phyloP scores from a whole-genome alignment of 176 grass and related monocot species.

The Urochloa ruziziensis region DNA sequence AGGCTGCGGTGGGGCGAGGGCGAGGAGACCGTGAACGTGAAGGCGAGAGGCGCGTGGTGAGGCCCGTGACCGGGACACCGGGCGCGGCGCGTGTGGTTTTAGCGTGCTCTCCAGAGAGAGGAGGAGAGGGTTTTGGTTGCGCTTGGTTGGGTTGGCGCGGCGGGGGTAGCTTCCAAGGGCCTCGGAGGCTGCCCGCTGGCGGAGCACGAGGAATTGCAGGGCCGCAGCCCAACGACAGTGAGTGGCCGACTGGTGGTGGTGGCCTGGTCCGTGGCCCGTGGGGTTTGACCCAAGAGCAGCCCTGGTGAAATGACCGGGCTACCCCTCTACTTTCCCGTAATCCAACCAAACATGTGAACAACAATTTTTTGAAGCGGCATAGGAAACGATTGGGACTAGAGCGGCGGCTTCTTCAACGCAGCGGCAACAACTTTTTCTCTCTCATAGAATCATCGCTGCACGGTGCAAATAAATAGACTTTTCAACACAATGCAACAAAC shows the following conservation, averaged over 20 bases:
- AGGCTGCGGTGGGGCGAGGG: neutral
- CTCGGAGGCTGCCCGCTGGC: conserved; percentile 29
- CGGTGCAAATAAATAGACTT: no score
- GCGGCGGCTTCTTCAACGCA: no score
- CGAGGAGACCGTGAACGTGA: neutral
- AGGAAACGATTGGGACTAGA: no score
- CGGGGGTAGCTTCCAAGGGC: conserved; percentile 1
- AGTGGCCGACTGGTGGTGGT: no score
- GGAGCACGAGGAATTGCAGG: conserved; percentile 29
- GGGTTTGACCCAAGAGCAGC: neutral
- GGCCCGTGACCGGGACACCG: neutral
- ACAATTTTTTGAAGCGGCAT: no score
- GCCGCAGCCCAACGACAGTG: conserved; percentile 1
- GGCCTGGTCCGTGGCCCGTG: neutral
- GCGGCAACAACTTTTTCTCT: no score
- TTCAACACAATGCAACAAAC: no score
- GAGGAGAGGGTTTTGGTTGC: conserved; percentile 9
- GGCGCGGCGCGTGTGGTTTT: conserved; percentile 14
- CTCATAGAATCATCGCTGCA: no score
- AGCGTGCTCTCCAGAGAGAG: conserved; percentile 11
- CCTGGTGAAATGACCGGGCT: neutral
- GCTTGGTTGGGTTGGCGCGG: neutral
- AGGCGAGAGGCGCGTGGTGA: conserved; percentile 1
- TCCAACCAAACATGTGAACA: neutral
- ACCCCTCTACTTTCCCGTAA: neutral